These are phyloP conservation scores for Torulaspora maleeae DNA, from an alignment of 805 yeast species.

Conservation along the genomic window DNA sequence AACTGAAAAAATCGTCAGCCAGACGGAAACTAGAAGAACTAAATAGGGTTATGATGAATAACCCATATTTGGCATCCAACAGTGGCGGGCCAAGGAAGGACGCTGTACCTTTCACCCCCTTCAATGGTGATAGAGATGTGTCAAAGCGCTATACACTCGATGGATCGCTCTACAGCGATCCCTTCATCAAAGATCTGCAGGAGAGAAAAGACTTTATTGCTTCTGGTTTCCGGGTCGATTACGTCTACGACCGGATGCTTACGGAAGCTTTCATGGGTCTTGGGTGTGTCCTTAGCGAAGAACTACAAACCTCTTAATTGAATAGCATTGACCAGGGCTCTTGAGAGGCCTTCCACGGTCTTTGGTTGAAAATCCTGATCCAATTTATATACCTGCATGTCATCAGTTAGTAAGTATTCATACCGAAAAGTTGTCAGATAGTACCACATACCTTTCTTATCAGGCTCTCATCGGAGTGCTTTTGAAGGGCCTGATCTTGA, in stretches of 20 bases:
- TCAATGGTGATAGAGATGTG: slow-evolving; percentile 77
- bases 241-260: slow-evolving; percentile 68
- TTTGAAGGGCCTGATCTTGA: slow-evolving; percentile 32
- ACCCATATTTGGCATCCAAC: slow-evolving; percentile 34
- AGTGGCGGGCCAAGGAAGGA: slow-evolving; percentile 32
- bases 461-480: slow-evolving; percentile 35
- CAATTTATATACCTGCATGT: slow-evolving; percentile 29
- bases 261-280: slow-evolving; percentile 89
- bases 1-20: slow-evolving; percentile 57
- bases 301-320: slow-evolving; percentile 48
- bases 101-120: slow-evolving; percentile 81
- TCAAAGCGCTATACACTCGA: slow-evolving; percentile 47
- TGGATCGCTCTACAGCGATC: slow-evolving; percentile 50
- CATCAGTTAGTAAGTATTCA: slow-evolving; percentile 9
- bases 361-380: slow-evolving; percentile 21
- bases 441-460: slow-evolving; percentile 33
- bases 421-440: neutral
- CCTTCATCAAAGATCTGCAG: slow-evolving; percentile 50
- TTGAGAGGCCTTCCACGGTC: slow-evolving; percentile 33
- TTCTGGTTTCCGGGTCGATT: slow-evolving; percentile 73
- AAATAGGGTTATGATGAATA: slow-evolving; percentile 36
- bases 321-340: slow-evolving; percentile 45
- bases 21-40: slow-evolving; percentile 49
- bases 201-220: slow-evolving; percentile 67
- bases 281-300: slow-evolving; percentile 70